Evolutionary conservation across 768 basidiomycete species (phyloP), one percentile per base, ranked within the genome.

Genomic region (Serpula lacrymans): DNA sequence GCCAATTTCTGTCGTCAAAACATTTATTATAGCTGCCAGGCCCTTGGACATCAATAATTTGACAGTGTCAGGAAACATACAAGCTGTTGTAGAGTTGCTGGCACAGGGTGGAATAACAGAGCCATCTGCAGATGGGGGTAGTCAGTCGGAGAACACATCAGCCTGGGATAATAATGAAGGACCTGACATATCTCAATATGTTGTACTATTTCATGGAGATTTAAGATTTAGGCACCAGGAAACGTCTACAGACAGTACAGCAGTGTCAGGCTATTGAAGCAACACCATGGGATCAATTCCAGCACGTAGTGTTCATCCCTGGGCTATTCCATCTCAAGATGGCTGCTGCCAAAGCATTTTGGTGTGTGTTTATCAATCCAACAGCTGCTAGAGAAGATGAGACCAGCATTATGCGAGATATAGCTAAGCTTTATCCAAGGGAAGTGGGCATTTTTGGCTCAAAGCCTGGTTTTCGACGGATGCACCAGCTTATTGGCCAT

Each of bases 291-390:
- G 34, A 35, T 1, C 50, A 61, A 0, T 42, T 64, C 3, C 65
- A 70, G 25, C 53, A 44, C 25, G 37, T 68, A 1, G 43, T 72
- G 0, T 68, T 58, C 33, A 44, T 70, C 1, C 45, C 50, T 1
- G 65, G 63, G 0, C 36, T 67, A 0, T 69, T 69, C 34, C 65
- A 64, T 43, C 39, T 61, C 13, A 65, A 61, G 39, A 65, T 66
- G 55, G 58, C 63, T 0, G 37, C 37, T n/a, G 51, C 50, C 0
- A 58, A 66, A 35, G 50, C 53, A 0, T n/a, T 56, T 0, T 57
- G 51, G 51, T 11, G 34, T 3, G 21, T 24, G 1, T 52, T 50
- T 16, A 20, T 59, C 3, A 31, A 43, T 0, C 52, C 56, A 1
- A 1, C 6, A 9, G 10, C 14, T 2, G 46, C 38, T 2, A 17